Conservation (phyloP, 2,329 filamentous ascomycete species). For the Cladosporium cucumerinum region DNA sequence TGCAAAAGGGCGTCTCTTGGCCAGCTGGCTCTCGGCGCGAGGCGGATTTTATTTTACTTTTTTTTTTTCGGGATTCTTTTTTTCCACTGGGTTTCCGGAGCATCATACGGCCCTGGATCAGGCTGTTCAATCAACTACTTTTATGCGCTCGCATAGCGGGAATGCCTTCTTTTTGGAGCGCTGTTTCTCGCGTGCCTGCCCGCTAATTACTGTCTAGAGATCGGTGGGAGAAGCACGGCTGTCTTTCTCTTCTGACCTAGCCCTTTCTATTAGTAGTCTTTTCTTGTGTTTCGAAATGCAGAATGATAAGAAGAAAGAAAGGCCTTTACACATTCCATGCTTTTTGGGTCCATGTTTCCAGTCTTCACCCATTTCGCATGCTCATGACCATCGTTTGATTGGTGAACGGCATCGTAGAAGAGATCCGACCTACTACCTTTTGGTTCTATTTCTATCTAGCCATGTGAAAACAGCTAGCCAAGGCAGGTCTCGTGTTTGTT, state of each 20-base stretch:
- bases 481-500: not conserved
- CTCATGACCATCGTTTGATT: not conserved
- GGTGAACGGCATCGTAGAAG: not conserved
- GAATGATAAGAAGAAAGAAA: not conserved
- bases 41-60: not conserved
- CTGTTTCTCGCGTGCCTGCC: not conserved
- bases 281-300: not conserved
- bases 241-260: not conserved
- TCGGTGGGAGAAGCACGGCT: not conserved
- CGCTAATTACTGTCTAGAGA: not conserved
- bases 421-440: not conserved
- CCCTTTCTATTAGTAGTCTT: not conserved
- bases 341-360: not conserved
- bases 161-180: not conserved
- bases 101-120: not conserved
- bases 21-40: conserved; percentile 5
- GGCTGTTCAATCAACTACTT: not conserved
- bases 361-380: not conserved
- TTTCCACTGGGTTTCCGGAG: not conserved
- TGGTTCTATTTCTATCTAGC: not conserved
- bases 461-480: not conserved
- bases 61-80: not conserved
- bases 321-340: not conserved
- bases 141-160: not conserved
- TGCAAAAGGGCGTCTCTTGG: not conserved